Conservation (phyloP, 2,329 filamentous ascomycete genomes). For the Pyrenophora seminiperda region DNA sequence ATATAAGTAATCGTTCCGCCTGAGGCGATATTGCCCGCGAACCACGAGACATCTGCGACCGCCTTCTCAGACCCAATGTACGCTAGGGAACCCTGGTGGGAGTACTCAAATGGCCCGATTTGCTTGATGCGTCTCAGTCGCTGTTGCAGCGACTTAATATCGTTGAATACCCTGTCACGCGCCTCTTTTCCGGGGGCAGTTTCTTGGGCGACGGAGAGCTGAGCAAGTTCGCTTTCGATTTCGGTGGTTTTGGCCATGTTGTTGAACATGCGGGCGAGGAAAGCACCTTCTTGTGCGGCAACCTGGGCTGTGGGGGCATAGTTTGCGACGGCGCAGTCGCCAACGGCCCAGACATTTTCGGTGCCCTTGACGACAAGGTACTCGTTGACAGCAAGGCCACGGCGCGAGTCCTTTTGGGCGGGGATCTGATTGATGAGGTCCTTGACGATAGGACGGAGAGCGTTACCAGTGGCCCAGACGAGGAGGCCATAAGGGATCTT, state of each 20-base stretch:
- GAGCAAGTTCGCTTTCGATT: slow-evolving; percentile 75
- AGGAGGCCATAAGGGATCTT: slow-evolving; percentile 91
- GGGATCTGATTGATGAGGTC: slow-evolving; percentile 92
- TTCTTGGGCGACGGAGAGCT: slow-evolving; percentile 65
- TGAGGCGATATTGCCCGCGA: slow-evolving; percentile 93
- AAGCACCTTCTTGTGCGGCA: slow-evolving; percentile 90
- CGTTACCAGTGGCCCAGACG: slow-evolving; percentile 98
- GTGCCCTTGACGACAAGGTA: slow-evolving; percentile 97
- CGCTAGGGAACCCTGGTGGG: slow-evolving; percentile 92
- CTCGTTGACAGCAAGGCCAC: slow-evolving; percentile 95
- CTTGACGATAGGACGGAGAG: slow-evolving; percentile 83
- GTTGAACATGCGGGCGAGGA: slow-evolving; percentile 95
- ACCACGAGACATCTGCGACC: slow-evolving; percentile 95
- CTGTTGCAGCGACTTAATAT: slow-evolving; percentile 87
- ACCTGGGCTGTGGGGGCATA: slow-evolving; percentile 98
- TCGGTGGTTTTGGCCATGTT: slow-evolving; percentile 95
- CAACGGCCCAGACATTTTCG: slow-evolving; percentile 96
- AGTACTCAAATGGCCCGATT: slow-evolving; percentile 97
- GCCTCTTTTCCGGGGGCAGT: slow-evolving; percentile 70
- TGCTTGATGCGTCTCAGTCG: slow-evolving; percentile 88
- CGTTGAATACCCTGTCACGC: slow-evolving; percentile 64
- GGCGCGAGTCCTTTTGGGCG: slow-evolving; percentile 91
- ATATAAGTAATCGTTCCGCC: slow-evolving; percentile 94
- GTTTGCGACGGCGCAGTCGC: slow-evolving; percentile 95
- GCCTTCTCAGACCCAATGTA: slow-evolving; percentile 99